phyloP scores from a whole-genome alignment of 2,329 filamentous ascomycete genomes.

The Clonostachys rosea region DNA sequence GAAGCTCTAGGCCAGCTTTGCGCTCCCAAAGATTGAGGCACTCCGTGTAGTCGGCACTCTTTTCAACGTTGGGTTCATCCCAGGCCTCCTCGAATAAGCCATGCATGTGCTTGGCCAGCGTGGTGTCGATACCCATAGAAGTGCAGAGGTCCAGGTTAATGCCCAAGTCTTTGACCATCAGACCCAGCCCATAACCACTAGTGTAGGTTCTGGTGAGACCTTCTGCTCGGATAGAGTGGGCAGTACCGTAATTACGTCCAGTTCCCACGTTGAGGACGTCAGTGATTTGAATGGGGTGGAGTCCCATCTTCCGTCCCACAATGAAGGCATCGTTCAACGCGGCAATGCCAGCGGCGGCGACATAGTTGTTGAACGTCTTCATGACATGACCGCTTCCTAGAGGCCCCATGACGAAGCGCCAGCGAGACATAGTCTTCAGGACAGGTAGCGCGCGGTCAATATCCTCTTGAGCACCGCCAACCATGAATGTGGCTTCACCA shows the following conservation, averaged over 20 bases:
- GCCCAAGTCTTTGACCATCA: background rate
- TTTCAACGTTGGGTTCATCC: background rate
- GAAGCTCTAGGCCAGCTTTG: background rate
- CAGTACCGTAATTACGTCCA: background rate
- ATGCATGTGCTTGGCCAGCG: background rate
- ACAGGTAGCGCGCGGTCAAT: background rate
- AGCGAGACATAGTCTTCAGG: constrained; percentile 1
- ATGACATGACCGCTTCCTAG: background rate
- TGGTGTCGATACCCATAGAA: background rate
- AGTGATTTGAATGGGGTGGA: background rate
- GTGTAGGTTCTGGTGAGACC: constrained; percentile 1
- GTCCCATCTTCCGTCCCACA: background rate
- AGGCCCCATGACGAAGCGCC: constrained; percentile 1
- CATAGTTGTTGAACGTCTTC: constrained; percentile 3
- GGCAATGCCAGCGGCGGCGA: background rate
- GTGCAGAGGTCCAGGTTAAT: background rate
- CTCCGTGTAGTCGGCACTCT: background rate
- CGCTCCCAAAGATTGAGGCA: constrained; percentile 1
- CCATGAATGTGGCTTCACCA: constrained; percentile 1
- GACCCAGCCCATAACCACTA: background rate
- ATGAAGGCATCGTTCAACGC: constrained; percentile 2
- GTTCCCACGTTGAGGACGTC: constrained; percentile 1
- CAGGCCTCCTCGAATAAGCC: background rate
- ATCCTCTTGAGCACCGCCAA: background rate
- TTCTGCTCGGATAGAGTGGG: constrained; percentile 1